phyloP scores from a whole-genome alignment of 257 asterid genomes.

The Hygrophila difformis region DNA sequence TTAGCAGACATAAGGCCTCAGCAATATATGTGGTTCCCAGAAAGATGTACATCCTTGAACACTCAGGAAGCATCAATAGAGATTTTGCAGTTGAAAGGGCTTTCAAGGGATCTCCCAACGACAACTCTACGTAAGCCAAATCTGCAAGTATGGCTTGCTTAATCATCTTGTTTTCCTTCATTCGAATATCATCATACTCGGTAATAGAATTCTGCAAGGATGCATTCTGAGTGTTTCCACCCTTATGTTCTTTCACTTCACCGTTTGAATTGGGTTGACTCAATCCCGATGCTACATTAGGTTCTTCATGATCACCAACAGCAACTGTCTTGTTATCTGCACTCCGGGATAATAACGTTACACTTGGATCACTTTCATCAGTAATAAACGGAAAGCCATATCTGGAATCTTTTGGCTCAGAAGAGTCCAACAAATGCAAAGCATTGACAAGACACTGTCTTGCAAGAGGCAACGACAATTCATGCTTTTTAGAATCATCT shows the following conservation, averaged over 20 bases:
- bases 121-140: slow-evolving; percentile 72
- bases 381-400: slow-evolving; percentile 21
- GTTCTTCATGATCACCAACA: slow-evolving; percentile 26
- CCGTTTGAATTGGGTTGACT: slow-evolving; percentile 47
- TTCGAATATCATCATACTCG: slow-evolving; percentile 40
- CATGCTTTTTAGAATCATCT: slow-evolving; percentile 27
- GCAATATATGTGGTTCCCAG: slow-evolving; percentile 66
- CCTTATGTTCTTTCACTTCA: slow-evolving; percentile 64
- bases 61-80: slow-evolving; percentile 43
- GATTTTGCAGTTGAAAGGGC: slow-evolving; percentile 55
- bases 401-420: slow-evolving; percentile 32
- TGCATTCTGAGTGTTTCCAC: slow-evolving; percentile 38
- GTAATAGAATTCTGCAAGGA: slow-evolving; percentile 37
- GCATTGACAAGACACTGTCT: slow-evolving; percentile 68
- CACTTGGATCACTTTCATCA: slow-evolving; percentile 32
- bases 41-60: slow-evolving; percentile 47
- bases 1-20: slow-evolving; percentile 78
- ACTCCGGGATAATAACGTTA: slow-evolving; percentile 17
- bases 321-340: slow-evolving; percentile 20
- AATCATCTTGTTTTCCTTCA: slow-evolving; percentile 54
- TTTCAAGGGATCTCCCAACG: slow-evolving; percentile 53
- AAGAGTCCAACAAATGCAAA: slow-evolving; percentile 43
- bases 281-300: slow-evolving; percentile 20
- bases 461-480: slow-evolving; percentile 56
- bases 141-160: slow-evolving; percentile 67